Evolutionary conservation across 2,329 filamentous ascomycete genomes (phyloP), one percentile per base, ranked within the genome.

Genomic region (Cladophialophora exuberans): DNA sequence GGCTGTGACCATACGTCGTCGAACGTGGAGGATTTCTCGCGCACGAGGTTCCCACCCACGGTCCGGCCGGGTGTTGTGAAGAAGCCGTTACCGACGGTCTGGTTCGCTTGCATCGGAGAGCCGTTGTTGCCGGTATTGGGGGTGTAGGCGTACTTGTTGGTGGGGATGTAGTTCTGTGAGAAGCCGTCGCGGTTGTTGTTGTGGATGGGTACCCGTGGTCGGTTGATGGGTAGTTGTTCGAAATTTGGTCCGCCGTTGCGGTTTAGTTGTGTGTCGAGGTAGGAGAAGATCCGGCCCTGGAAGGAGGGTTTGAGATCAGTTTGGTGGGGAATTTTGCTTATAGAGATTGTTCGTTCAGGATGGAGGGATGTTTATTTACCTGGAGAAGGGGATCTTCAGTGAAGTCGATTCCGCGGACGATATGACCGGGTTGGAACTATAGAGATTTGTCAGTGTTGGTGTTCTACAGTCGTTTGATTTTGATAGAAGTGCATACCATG

Each of bases 181-280:
- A 25, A 22, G 6, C 42, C 42, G n/a, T 44, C 42, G 3, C 42
- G 42, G 42, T 44, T 44, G 42, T 44, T 44, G 42, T 44, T 44
- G n/a, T 44, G 42, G 42, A 44, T 44, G 11, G 42, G 42, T 17
- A 44, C 25, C 6, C 25, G 42, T 2, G 42, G 42, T 10, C 42
- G 42, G 23, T 44, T 44, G 42, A 44, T 44, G 6, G 42, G 42
- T 13, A 44, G 25, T 20, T 44, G 42, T 17, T 44, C 42, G n/a
- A 44, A 44, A 15, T 44, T 44, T 22, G 42, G 42, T 2, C 42
- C 42, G 4, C 42, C 42, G 42, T 44, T 22, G n/a, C 42, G 11
- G 42, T 44, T 44, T 9, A 44, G n/a, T 31, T 44, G 42, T 4
- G 42, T 44, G n/a, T 44, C 42, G 13, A 44, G 23, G 20, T 44